Base-by-base conservation (phyloP, 257 asterid genomes). In the Ophiorrhiza pumila region DNA sequence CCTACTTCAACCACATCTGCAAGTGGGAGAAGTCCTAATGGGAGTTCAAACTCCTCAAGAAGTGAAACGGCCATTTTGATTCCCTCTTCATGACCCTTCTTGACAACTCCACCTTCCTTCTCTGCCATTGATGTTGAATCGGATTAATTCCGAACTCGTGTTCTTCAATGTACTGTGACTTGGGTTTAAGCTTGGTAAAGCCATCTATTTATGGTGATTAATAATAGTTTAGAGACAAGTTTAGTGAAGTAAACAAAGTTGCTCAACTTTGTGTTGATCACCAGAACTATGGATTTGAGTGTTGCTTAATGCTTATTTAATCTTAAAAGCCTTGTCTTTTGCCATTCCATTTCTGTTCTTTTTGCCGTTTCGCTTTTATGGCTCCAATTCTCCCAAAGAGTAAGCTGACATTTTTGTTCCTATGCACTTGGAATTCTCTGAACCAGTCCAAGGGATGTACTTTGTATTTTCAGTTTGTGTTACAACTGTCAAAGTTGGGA, bases 21-120 rank as follows among this genome's bases (percentile, higher is more conserved):
- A 68, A 91, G 58, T 3, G 91, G 92, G 68, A 91, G 95, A 22
- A 89, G 95, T 39, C 97, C 97, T 4, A 57, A 2, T 31, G 97
- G 96, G 17, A 86, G 89, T 75, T 79, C 89, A 57, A 86, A 89
- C 67, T 91, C 96, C 66, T 89, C 86, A 1, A 91, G 90, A n/a
- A 91, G 87, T 5, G 78, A 75, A 23, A 39, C 3, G 0, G 89
- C 91, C 86, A 82, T 64, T 74, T 85, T 87, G 11, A 79, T 68
- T 34, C 92, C 89, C 58, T 89, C 91, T 34, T 85, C 90, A 5
- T 87, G 86, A 3, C 92, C 92, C 42, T 58, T 68, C 71, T 82
- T 86, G 35, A 83, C 74, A 15, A 80, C 66, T 71, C 84, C 96
- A 75, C 97, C 97, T 80, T 77, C 90, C 82, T 77, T 87, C 49